These are phyloP conservation scores for Leccinum imitatum DNA, from an alignment of 768 basidiomycete genomes.

Conservation along the genomic window DNA sequence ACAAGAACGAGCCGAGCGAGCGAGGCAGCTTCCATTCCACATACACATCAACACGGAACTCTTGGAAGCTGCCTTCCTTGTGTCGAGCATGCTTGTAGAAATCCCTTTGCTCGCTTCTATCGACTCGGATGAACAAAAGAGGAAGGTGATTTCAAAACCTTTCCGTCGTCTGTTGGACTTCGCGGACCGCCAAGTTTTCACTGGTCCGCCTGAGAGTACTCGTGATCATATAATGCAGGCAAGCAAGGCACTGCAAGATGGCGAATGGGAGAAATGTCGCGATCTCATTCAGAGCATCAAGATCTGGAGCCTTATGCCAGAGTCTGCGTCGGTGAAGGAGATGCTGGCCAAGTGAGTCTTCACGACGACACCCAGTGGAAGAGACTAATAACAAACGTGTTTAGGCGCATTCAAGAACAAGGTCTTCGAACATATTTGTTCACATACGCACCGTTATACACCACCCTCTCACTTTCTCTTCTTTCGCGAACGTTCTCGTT, in stretches of 20 bases:
- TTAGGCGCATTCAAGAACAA: conserved; percentile 97
- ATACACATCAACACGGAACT: conserved; percentile 99
- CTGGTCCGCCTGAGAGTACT: conserved; percentile 97
- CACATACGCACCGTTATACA: conserved; percentile 92
- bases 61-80: conserved; percentile 94
- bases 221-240: conserved; percentile 99
- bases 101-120: conserved; percentile 93
- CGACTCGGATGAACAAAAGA: conserved; percentile 90
- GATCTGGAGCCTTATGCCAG: conserved; percentile 97
- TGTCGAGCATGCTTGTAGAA: conserved; percentile 98
- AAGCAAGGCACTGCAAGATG: conserved; percentile 91
- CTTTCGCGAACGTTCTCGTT: conserved; percentile 88
- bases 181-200: conserved; percentile 96
- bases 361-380: neutral
- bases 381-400: conserved; percentile 1
- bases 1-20: conserved; percentile 95
- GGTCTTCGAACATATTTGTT: conserved; percentile 96
- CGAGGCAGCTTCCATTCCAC: conserved; percentile 96
- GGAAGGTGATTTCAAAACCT: conserved; percentile 93
- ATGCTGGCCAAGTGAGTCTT: conserved; percentile 84
- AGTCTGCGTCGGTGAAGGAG: conserved; percentile 82
- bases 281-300: conserved; percentile 96
- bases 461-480: conserved; percentile 82
- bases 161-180: conserved; percentile 95
- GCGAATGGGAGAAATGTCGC: conserved; percentile 95